Evolutionary conservation across 148 eudicot species (phyloP).

Genomic region (Mesembryanthemum crystallinum): DNA sequence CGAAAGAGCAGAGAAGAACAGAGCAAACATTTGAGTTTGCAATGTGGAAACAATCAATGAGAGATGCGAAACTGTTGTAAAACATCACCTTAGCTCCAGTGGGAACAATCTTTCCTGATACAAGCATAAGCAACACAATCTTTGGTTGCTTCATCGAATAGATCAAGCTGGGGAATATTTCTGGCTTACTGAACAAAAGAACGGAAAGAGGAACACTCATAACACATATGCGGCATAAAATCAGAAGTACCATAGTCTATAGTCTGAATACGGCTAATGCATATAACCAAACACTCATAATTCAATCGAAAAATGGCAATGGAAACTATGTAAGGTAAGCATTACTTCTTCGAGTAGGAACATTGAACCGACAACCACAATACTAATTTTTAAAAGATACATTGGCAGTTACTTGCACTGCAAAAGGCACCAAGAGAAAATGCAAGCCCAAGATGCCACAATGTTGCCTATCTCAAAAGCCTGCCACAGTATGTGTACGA

Average conservation of each 20-base stretch:
- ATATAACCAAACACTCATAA: too few species aligned
- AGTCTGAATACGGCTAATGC: background rate
- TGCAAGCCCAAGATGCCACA: slow-evolving; percentile 70
- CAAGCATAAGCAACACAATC: slow-evolving; percentile 66
- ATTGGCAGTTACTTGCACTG: slow-evolving; percentile 46
- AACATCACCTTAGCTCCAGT: slow-evolving; percentile 70
- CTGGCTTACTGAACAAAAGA: slow-evolving; percentile 57
- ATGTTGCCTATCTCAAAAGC: slow-evolving; percentile 79
- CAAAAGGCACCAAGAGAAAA: slow-evolving; percentile 61
- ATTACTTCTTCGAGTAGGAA: too few species aligned
- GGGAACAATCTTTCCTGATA: slow-evolving; percentile 75
- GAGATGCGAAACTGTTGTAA: background rate
- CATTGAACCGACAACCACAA: background rate
- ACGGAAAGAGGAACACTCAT: background rate
- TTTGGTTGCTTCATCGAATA: slow-evolving; percentile 76
- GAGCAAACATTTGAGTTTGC: background rate
- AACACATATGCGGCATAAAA: background rate
- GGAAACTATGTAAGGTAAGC: background rate
- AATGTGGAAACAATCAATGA: background rate
- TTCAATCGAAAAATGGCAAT: too few species aligned
- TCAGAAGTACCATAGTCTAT: background rate
- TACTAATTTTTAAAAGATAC: background rate
- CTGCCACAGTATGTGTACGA: slow-evolving; percentile 27
- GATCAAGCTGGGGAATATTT: slow-evolving; percentile 71
- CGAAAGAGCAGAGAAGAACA: background rate